Evolutionary conservation across 2,329 filamentous ascomycete species (phyloP).

Genomic region (Fonsecaea multimorphosa): DNA sequence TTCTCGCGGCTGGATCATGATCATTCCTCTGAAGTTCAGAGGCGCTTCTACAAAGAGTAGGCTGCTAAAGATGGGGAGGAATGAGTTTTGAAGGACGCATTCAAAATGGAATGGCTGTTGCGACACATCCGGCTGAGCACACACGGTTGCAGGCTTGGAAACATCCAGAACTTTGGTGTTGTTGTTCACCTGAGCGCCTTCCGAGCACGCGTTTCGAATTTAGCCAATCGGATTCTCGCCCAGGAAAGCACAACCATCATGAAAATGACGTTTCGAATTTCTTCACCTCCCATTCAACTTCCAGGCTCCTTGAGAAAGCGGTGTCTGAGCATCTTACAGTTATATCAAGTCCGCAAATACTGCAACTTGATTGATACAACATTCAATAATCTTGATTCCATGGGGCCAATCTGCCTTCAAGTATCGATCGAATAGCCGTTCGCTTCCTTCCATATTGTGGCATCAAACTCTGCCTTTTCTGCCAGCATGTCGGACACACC

Average conservation of each 20-base stretch:
- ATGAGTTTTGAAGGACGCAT: neutral
- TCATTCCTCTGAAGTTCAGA: no score
- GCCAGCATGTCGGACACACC: conserved; percentile 34
- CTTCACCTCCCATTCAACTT: conserved; percentile 1
- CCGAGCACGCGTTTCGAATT: neutral
- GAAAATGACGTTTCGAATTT: conserved; percentile 1
- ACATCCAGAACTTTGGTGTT: neutral
- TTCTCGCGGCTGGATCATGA: no score
- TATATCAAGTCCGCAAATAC: neutral
- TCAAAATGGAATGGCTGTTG: neutral
- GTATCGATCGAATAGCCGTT: neutral
- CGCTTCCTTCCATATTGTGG: neutral
- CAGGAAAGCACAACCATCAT: neutral
- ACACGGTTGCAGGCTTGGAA: neutral
- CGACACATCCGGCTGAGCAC: neutral
- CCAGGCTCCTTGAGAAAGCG: neutral
- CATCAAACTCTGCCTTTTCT: neutral
- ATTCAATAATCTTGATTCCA: neutral
- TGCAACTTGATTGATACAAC: neutral
- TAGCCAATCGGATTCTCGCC: neutral
- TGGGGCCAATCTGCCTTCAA: neutral
- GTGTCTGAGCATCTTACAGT: neutral
- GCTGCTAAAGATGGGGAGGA: neutral
- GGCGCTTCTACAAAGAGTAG: no score
- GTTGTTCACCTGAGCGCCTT: neutral